Conservation (phyloP, 1,284 basidiomycete species). For the Gomphus bonarii region DNA sequence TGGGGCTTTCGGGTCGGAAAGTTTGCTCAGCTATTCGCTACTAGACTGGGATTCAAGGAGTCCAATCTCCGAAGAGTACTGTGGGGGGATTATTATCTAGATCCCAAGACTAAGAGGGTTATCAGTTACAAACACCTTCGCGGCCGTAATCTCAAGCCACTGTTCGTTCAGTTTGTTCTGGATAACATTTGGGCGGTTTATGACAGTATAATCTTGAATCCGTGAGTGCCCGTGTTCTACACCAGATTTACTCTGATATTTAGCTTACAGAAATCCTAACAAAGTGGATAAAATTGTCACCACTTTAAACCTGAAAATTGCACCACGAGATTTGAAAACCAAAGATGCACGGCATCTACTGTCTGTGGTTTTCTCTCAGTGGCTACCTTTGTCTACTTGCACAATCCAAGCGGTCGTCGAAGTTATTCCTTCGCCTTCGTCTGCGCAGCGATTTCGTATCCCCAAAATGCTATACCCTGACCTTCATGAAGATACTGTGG, state of each 20-base stretch:
- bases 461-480: constrained; percentile 93
- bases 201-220: constrained; percentile 75
- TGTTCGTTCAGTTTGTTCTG: constrained; percentile 96
- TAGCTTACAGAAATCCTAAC: constrained; percentile 60
- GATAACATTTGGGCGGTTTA: constrained; percentile 98
- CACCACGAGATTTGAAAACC: constrained; percentile 82
- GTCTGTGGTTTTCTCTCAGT: constrained; percentile 86
- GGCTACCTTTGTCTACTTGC: constrained; percentile 90
- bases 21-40: constrained; percentile 89
- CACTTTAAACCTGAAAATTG: constrained; percentile 76
- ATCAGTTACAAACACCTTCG: constrained; percentile 86
- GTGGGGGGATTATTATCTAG: constrained; percentile 98
- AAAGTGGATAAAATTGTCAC: constrained; percentile 86
- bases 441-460: constrained; percentile 76
- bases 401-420: constrained; percentile 92
- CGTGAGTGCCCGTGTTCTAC: constrained; percentile 41
- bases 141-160: constrained; percentile 83
- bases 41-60: constrained; percentile 90
- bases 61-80: constrained; percentile 78
- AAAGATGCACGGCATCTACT: constrained; percentile 86
- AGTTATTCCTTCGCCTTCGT: constrained; percentile 78
- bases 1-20: constrained; percentile 96
- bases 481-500: constrained; percentile 39
- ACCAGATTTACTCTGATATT: not conserved
- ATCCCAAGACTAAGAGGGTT: constrained; percentile 92